These are phyloP conservation scores for Solanum clarkiae DNA, from an alignment of 257 asterid species.

Conservation along the genomic window DNA sequence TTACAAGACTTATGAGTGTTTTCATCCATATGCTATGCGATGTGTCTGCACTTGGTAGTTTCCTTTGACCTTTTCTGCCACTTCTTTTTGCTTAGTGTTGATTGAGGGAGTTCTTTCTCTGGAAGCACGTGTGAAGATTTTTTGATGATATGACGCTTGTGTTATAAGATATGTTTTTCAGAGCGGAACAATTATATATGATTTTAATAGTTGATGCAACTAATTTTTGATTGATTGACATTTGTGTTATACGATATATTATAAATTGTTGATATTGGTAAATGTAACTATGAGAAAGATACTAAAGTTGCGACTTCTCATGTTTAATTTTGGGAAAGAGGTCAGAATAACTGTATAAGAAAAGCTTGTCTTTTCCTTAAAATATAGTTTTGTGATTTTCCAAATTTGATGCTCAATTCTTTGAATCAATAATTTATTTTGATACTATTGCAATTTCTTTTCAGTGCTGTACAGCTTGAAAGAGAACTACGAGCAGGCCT, in stretches of 20 bases:
- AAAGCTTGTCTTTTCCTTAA: neutral
- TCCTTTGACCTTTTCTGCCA: neutral
- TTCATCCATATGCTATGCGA: neutral
- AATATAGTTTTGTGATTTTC: neutral
- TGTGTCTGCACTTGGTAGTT: neutral
- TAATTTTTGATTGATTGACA: neutral
- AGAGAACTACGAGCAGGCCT: slow-evolving; percentile 67
- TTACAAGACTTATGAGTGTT: neutral
- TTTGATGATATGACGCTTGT: neutral
- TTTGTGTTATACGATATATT: neutral
- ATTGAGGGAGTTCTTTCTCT: neutral
- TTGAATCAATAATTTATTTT: neutral
- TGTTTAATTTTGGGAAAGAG: neutral
- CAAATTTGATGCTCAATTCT: neutral
- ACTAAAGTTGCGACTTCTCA: neutral
- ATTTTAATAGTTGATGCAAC: neutral
- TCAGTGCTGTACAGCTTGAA: slow-evolving; percentile 85
- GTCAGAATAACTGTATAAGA: neutral
- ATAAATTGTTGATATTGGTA: neutral
- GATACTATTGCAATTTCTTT: neutral
- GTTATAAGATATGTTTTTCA: neutral
- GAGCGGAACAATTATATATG: neutral
- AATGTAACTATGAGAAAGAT: neutral
- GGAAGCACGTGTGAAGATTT: neutral
- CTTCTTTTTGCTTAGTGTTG: neutral